Evolutionary conservation across 1,284 basidiomycete genomes (phyloP), one percentile per base, ranked within the genome.

Genomic region (Anthracocystis panici-leucophaei): DNA sequence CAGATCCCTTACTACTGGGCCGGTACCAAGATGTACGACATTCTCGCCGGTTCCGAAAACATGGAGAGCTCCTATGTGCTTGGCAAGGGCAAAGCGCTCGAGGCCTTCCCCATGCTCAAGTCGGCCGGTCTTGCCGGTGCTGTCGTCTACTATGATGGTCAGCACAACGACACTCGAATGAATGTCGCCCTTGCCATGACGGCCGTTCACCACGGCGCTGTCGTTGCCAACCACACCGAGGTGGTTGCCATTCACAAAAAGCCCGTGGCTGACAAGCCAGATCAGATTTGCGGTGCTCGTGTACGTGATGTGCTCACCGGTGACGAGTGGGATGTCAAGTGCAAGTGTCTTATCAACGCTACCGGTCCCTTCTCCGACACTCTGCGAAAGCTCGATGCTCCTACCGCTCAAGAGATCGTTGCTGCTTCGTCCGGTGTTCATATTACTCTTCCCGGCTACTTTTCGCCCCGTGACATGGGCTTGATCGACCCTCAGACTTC

Each of bases 141-240:
- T 23, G 89, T 99, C 69, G 95, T 98, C 52, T 98, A 98, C 87
- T 97, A 98, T 78, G 96, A 99, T 82, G 95, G 94, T 56, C 96
- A 97, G 88, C 96, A 99, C 87, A 99, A 97, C 82, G 96, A 99
- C 84, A 92, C 96, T 6, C 90, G 96, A 40, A 99, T 99, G 96
- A 98, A 98, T 87, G 91, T 97, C 59, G 94, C 95, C 14, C 77
- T 85, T 29, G 1, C 89, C 95, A 56, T 97, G 90, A 97, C 93
- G 6, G 96, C 96, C 9, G 93, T 97, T 46, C 93, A 94, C 82
- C 91, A 94, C 70, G 96, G 96, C 44, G 95, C 95, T 1, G 90
- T 91, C 7, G 91, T 92, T 12, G 91, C 92, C 52, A 99, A 99
- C 88, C 93, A 98, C 87, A 91, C 91, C 82, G 92, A 95, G 82